Evolutionary conservation across 441 rosid genomes (phyloP).

Genomic region (Populus hybrid): DNA sequence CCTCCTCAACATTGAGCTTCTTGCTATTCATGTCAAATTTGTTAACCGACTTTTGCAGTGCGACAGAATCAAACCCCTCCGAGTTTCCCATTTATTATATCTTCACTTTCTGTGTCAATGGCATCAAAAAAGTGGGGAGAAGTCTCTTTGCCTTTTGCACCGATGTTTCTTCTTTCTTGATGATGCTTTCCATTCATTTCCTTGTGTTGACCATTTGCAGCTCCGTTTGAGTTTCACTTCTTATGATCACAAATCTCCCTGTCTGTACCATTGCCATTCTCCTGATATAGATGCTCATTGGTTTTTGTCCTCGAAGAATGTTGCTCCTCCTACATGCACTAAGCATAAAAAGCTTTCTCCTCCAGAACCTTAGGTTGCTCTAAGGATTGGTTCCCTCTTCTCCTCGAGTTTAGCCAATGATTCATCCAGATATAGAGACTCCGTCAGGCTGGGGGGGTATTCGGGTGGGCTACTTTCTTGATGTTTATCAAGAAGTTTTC

Average conservation of each 20-base stretch:
- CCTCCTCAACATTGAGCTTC: conserved; percentile 52
- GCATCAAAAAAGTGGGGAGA: conserved; percentile 84
- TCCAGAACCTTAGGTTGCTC: conserved; percentile 81
- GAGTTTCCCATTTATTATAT: conserved; percentile 30
- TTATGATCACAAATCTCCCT: conserved; percentile 18
- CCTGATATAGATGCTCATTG: conserved; percentile 28
- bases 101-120: conserved; percentile 47
- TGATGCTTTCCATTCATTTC: conserved; percentile 55
- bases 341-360: conserved; percentile 54
- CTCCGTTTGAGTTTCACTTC: conserved; percentile 35
- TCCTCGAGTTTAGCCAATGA: conserved; percentile 67
- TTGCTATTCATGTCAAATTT: conserved; percentile 32
- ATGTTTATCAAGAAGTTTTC: conserved; percentile 24
- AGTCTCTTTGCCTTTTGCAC: conserved; percentile 64
- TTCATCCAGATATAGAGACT: conserved; percentile 63
- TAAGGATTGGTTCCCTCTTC: conserved; percentile 69
- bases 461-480: conserved; percentile 32
- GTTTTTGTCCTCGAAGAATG: conserved; percentile 41
- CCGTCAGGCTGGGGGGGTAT: conserved; percentile 71
- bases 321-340: conserved; percentile 53
- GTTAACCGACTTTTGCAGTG: conserved; percentile 23
- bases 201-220: conserved; percentile 42
- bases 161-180: conserved; percentile 25
- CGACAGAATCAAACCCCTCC: conserved; percentile 35
- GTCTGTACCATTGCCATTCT: conserved; percentile 56